Conservation (phyloP, 176 grass and related monocot genomes). For the Pharus latifolius region DNA sequence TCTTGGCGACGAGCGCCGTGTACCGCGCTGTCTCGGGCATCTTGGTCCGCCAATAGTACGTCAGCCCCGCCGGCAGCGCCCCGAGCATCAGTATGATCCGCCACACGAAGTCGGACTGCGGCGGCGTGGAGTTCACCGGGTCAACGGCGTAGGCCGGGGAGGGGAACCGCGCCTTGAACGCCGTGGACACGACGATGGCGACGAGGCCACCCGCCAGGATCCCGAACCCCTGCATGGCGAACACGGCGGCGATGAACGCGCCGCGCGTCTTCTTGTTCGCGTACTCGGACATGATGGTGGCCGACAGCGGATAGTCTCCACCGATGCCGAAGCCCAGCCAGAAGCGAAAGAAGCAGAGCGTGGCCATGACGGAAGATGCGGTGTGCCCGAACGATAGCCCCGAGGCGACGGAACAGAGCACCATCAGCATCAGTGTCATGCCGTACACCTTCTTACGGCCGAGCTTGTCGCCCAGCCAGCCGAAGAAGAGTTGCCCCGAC, state of each 20-base stretch:
- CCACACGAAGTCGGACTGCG: constrained; percentile 57
- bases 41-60: constrained; percentile 76
- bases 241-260: constrained; percentile 69
- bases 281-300: constrained; percentile 97
- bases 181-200: constrained; percentile 40
- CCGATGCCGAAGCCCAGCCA: constrained; percentile 96
- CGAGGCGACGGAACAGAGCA: constrained; percentile 61
- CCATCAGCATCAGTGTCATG: constrained; percentile 81
- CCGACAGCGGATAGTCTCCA: constrained; percentile 71
- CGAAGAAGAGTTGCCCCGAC: constrained; percentile 70
- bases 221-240: constrained; percentile 84
- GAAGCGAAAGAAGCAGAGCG: constrained; percentile 92
- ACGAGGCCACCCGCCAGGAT: constrained; percentile 58
- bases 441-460: constrained; percentile 82
- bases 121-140: constrained; percentile 27
- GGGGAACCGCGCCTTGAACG: constrained; percentile 33
- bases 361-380: constrained; percentile 35
- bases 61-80: constrained; percentile 38
- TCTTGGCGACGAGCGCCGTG: constrained; percentile 54
- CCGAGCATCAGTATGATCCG: constrained; percentile 66
- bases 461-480: constrained; percentile 86
- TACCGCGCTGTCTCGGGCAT: constrained; percentile 85
- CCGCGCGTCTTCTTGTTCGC: constrained; percentile 73
- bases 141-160: constrained; percentile 29
- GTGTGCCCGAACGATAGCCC: constrained; percentile 56